phyloP scores from a whole-genome alignment of 2,329 filamentous ascomycete genomes.

The Colletotrichum sp. region DNA sequence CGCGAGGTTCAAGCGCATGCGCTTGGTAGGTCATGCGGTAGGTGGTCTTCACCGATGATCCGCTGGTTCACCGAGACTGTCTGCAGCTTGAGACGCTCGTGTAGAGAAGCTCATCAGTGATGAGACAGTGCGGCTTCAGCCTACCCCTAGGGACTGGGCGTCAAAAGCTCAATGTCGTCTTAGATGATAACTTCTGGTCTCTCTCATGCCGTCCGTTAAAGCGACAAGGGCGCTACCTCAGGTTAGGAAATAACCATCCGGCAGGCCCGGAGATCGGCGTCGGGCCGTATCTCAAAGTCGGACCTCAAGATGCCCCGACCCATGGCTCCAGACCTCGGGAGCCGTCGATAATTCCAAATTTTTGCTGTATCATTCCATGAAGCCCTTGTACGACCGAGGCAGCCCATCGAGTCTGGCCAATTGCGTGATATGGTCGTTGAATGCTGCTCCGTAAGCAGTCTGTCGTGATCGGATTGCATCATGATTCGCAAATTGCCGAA shows the following conservation, averaged over 20 bases:
- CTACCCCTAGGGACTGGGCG: neutral
- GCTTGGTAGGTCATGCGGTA: neutral
- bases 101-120: neutral
- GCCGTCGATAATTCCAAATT: neutral
- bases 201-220: neutral
- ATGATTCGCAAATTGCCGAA: conserved; percentile 2
- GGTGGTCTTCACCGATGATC: neutral
- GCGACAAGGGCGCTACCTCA: neutral
- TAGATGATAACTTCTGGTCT: neutral
- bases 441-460: conserved; percentile 7
- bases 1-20: neutral
- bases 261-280: neutral
- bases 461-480: conserved; percentile 12
- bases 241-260: neutral
- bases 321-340: neutral
- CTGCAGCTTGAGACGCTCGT: neutral
- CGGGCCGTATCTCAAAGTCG: neutral
- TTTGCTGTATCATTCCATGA: neutral
- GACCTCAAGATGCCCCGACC: neutral
- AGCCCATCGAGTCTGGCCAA: neutral
- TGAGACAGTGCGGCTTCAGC: neutral
- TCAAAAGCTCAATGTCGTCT: neutral
- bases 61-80: neutral
- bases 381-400: neutral
- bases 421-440: neutral